phyloP scores from a whole-genome alignment of 1,284 basidiomycete genomes.

The Papiliotrema nemorosa region DNA sequence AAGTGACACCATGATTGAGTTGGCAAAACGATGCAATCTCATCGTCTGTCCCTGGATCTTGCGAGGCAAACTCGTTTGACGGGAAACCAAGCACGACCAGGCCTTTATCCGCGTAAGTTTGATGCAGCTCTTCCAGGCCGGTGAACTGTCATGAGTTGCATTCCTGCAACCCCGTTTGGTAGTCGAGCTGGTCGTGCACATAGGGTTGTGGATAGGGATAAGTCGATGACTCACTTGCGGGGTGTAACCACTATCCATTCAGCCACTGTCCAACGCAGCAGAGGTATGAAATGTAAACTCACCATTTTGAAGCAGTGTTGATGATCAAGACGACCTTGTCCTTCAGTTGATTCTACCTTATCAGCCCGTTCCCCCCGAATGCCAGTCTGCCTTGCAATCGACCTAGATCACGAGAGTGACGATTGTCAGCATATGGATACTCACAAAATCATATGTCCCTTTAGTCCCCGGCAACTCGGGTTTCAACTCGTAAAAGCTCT shows the following conservation, averaged over 20 bases:
- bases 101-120: constrained; percentile 52
- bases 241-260: constrained; percentile 39
- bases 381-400: no score
- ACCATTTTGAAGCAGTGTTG: constrained; percentile 56
- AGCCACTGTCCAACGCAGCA: not conserved
- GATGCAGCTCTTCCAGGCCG: constrained; percentile 53
- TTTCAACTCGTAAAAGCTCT: constrained; percentile 51
- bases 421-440: no score
- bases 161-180: not conserved
- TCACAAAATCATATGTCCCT: constrained; percentile 40
- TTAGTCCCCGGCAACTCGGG: constrained; percentile 45
- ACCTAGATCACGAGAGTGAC: not conserved
- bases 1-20: constrained; percentile 71
- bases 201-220: no score
- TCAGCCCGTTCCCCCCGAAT: not conserved
- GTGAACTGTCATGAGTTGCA: constrained; percentile 43
- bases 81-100: constrained; percentile 54
- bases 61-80: constrained; percentile 54
- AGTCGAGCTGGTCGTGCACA: not conserved
- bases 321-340: constrained; percentile 56
- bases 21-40: constrained; percentile 56
- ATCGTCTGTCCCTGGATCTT: constrained; percentile 70
- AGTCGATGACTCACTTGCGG: constrained; percentile 29
- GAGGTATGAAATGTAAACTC: constrained; percentile 15
- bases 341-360: constrained; percentile 31